Evolutionary conservation across 495 filamentous ascomycete genomes (phyloP), one percentile per base, ranked within the genome.

Genomic region (Talaromyces stipitatus): DNA sequence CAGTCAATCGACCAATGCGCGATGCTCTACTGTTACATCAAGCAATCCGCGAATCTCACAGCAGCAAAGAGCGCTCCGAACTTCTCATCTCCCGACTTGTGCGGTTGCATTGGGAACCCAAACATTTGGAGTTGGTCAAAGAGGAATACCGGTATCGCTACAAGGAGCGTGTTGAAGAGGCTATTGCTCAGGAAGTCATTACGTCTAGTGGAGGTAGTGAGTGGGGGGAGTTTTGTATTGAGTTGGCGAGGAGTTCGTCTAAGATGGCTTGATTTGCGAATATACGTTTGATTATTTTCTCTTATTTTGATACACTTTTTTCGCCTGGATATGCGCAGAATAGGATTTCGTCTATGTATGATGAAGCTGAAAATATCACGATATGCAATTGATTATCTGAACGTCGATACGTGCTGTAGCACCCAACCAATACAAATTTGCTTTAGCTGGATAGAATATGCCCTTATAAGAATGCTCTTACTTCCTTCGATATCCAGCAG

Each of bases 21-120:
- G 94, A 98, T 68, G 90, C 92, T 4, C 81, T 97, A 33, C 86
- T 98, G n/a, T 78, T 98, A 28, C 85, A 95, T 69, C 94, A 98
- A 72, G 92, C 94, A 3, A 81, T 97, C 33, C 82, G 80, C 9
- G 79, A 84, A 61, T 76, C 78, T 0, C 78, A 72, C 50, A 73
- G 76, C n/a, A 86, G 88, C 61, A 76, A 77, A 29, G 79, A 90
- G 53, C 83, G 90, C 29, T 83, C 83, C n/a, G 90, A 95, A 64
- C 77, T 95, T 41, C 79, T 95, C 22, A 90, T 92, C 56, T 89
- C 85, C 50, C 78, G 90, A 0, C 78, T 92, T 4, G 88, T 94
- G 36, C 81, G 90, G 24, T 82, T 88, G 59, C 90, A 95, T 65
- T 95, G 90, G 90, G 90, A 95, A 63, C 80, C 82, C 1, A 71